phyloP scores from a whole-genome alignment of 768 basidiomycete genomes.

The Rhizopogon vulgaris region DNA sequence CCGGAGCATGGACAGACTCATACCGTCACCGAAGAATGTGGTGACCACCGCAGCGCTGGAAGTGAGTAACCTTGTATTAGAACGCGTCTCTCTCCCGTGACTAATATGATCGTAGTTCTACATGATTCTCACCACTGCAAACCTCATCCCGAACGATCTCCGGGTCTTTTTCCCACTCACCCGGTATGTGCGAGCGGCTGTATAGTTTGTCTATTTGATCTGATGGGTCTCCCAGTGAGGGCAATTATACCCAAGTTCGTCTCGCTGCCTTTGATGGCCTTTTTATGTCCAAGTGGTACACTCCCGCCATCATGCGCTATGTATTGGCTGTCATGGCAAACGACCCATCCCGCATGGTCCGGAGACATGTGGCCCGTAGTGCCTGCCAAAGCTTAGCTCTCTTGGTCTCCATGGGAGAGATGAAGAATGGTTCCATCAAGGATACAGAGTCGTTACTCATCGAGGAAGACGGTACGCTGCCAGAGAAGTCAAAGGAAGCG shows the following conservation, averaged over 20 bases:
- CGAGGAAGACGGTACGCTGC: conserved; percentile 76
- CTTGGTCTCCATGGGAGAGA: conserved; percentile 84
- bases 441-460: conserved; percentile 75
- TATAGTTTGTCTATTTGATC: background rate
- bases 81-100: conserved; percentile 4
- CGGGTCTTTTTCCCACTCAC: conserved; percentile 83
- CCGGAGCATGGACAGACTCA: conserved; percentile 90
- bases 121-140: conserved; percentile 68
- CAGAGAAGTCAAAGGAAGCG: conserved; percentile 64
- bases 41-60: conserved; percentile 89
- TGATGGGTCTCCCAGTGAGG: conserved; percentile 56
- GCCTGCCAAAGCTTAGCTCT: conserved; percentile 85
- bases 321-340: conserved; percentile 80
- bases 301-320: conserved; percentile 79
- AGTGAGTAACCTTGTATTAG: conserved; percentile 39
- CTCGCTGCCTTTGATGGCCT: conserved; percentile 92
- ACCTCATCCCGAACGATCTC: conserved; percentile 71
- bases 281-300: conserved; percentile 85
- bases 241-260: conserved; percentile 88
- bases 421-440: conserved; percentile 61
- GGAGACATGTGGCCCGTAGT: conserved; percentile 81
- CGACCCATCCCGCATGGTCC: conserved; percentile 77
- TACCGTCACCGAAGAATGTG: conserved; percentile 91
- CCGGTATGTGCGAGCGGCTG: conserved; percentile 44
- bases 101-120: conserved; percentile 52